These are phyloP conservation scores for Yamadazyma membranifaciens DNA, from an alignment of 1,139 yeast genomes.

Conservation along the genomic window DNA sequence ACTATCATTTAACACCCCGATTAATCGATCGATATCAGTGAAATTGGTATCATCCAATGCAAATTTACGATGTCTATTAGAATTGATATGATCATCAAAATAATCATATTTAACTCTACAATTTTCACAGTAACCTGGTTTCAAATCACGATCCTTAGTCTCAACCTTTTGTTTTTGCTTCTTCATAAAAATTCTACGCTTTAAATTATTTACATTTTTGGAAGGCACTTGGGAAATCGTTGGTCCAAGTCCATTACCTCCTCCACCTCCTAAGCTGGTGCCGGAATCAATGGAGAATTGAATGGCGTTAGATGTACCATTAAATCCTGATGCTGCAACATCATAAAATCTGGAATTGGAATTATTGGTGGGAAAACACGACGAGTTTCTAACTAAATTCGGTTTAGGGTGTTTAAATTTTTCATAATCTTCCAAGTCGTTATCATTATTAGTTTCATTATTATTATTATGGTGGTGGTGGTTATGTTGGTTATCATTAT, in stretches of 20 bases:
- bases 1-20: constrained; percentile 46
- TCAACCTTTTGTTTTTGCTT: constrained; percentile 42
- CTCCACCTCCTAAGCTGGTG: constrained; percentile 30
- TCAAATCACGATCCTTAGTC: constrained; percentile 28
- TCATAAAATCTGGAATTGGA: constrained; percentile 52
- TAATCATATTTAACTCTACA: constrained; percentile 84
- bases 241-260: constrained; percentile 72
- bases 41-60: constrained; percentile 76
- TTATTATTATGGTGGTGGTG: constrained; percentile 9
- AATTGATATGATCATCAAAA: constrained; percentile 71
- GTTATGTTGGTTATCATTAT: neutral
- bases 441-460: constrained; percentile 14
- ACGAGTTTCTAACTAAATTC: constrained; percentile 27
- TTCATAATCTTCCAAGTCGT: constrained; percentile 10
- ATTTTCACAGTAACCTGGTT: constrained; percentile 87
- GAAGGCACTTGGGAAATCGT: constrained; percentile 66
- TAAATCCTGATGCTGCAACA: constrained; percentile 79
- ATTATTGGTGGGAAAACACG: constrained; percentile 28
- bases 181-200: constrained; percentile 49
- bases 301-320: constrained; percentile 54
- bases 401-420: constrained; percentile 26
- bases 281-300: constrained; percentile 46
- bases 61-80: constrained; percentile 75
- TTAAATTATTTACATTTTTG: constrained; percentile 59
- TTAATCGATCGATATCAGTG: constrained; percentile 70